These are phyloP conservation scores for Aspergillus hortae DNA, from an alignment of 2,329 filamentous ascomycete species.

Conservation along the genomic window DNA sequence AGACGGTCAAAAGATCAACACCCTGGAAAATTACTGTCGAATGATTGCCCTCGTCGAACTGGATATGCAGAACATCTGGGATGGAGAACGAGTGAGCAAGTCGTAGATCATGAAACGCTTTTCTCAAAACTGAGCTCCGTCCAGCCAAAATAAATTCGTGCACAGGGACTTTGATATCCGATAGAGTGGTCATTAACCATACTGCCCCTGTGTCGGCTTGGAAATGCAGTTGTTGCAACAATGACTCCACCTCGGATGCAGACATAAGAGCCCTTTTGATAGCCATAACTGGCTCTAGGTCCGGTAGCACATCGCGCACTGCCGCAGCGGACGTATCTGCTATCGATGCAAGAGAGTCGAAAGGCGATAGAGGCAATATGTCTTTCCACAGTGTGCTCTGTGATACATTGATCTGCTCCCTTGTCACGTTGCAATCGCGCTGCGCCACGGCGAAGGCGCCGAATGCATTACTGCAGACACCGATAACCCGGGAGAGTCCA, in stretches of 20 bases:
- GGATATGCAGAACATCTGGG: conserved; percentile 59
- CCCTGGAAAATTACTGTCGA: conserved; percentile 63
- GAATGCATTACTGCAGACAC: conserved; percentile 81
- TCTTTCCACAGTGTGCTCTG: conserved; percentile 72
- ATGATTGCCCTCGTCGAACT: conserved; percentile 49
- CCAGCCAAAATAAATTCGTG: conserved; percentile 78
- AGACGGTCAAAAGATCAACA: conserved; percentile 71
- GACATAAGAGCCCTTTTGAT: conserved; percentile 42
- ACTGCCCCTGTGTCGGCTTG: conserved; percentile 30
- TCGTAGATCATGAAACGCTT: conserved; percentile 58
- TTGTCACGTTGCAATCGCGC: conserved; percentile 77
- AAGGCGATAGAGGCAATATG: conserved; percentile 64
- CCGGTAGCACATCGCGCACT: conserved; percentile 30
- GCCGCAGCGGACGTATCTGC: conserved; percentile 32
- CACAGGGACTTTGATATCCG: conserved; percentile 69
- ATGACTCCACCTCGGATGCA: conserved; percentile 44
- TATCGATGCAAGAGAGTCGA: conserved; percentile 56
- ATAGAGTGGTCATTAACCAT: conserved; percentile 55
- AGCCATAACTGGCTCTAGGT: conserved; percentile 18
- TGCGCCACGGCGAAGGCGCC: conserved; percentile 87
- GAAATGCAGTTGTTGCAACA: conserved; percentile 26
- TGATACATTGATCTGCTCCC: conserved; percentile 64
- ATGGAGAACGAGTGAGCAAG: conserved; percentile 54
- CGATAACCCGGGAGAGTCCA: conserved; percentile 77
- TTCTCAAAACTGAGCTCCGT: conserved; percentile 67